A percentile compares a stretch with the other conserved stretches of the same genome.
These are phyloP conservation scores for Trichoderma endophyticum DNA, from an alignment of 2,329 filamentous ascomycete species.

Conservation along the genomic window DNA sequence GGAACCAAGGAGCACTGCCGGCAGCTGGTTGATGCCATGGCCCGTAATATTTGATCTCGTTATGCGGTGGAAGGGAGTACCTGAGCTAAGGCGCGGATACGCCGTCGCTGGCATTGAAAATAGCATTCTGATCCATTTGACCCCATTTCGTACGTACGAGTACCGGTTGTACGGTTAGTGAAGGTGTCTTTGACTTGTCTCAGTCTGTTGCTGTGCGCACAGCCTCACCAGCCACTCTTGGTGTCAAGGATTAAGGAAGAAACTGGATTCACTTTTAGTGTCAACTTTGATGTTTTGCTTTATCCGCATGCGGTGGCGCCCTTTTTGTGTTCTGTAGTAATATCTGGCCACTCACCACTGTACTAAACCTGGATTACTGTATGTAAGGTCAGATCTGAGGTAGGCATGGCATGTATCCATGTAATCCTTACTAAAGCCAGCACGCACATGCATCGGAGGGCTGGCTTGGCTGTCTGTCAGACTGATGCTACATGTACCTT, in stretches of 20 bases:
- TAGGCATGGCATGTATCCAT: not conserved
- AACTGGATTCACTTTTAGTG: not conserved
- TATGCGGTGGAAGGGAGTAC: not conserved
- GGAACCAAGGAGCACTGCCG: slow-evolving; percentile 2
- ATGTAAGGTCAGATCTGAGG: not conserved
- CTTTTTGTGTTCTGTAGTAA: not conserved
- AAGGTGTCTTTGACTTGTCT: not conserved
- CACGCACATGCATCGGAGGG: not conserved
- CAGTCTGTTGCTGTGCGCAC: not conserved
- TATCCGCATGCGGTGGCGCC: not conserved
- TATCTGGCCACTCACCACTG: not conserved
- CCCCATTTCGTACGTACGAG: not conserved
- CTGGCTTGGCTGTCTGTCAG: not conserved
- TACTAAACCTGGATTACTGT: not conserved
- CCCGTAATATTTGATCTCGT: not conserved
- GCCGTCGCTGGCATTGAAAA: not conserved
- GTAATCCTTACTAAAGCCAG: not conserved
- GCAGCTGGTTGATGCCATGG: not conserved
- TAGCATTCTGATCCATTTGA: not conserved
- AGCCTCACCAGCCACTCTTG: not conserved
- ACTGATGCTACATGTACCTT: not conserved
- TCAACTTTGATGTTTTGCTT: not conserved
- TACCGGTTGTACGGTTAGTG: not conserved
- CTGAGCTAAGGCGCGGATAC: not conserved
- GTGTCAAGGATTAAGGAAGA: not conserved